Evolutionary conservation across 257 asterid genomes (phyloP).

Genomic region (Lavandula angustifolia): DNA sequence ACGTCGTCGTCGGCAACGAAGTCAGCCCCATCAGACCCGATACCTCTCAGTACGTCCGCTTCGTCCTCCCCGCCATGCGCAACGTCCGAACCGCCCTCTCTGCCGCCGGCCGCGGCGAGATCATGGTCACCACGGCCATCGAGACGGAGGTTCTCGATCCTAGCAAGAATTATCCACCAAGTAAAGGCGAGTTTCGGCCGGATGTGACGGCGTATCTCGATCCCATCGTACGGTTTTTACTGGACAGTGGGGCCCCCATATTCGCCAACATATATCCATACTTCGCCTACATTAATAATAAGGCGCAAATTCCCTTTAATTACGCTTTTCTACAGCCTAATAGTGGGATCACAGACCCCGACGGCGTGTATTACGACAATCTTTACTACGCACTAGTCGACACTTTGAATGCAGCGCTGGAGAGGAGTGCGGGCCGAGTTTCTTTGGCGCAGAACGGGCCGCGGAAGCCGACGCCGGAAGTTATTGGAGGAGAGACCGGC

Average conservation of each 20-base stretch:
- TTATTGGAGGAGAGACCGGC: slow-evolving; percentile 32
- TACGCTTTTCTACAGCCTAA: slow-evolving; percentile 24
- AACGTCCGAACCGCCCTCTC: slow-evolving; percentile 23
- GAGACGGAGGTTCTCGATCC: slow-evolving; percentile 17
- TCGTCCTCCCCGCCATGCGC: slow-evolving; percentile 36
- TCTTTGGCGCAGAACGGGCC: not conserved
- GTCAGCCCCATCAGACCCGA: slow-evolving; percentile 32
- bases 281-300: slow-evolving; percentile 23
- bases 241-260: slow-evolving; percentile 14
- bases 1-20: slow-evolving; percentile 41
- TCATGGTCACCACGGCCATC: slow-evolving; percentile 29
- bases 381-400: slow-evolving; percentile 29
- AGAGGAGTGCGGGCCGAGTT: slow-evolving; percentile 12
- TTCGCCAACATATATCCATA: slow-evolving; percentile 37
- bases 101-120: slow-evolving; percentile 15
- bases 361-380: slow-evolving; percentile 19
- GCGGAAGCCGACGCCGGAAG: not conserved
- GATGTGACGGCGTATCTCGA: slow-evolving; percentile 16
- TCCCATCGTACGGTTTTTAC: slow-evolving; percentile 26
- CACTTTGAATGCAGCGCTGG: slow-evolving; percentile 26
- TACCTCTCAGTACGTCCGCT: not conserved
- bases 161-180: slow-evolving; percentile 16
- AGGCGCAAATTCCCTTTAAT: not conserved
- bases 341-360: slow-evolving; percentile 1
- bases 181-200: slow-evolving; percentile 17